These are phyloP conservation scores for Tetrahymena malaccensis DNA, from an alignment of 73 alveolate genomes.

Conservation along the genomic window DNA sequence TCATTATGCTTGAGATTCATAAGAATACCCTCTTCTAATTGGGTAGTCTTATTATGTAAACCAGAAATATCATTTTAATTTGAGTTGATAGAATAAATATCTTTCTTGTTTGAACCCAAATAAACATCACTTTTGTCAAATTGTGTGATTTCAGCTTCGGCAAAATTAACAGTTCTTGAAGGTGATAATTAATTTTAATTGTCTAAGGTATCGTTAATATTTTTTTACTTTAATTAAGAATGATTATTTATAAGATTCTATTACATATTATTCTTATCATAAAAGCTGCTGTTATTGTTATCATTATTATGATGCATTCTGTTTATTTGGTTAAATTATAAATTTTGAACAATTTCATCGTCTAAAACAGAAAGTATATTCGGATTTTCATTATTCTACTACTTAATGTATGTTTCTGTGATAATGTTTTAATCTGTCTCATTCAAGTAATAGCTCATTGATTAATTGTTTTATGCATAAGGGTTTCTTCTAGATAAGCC, in stretches of 20 bases:
- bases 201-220: background rate
- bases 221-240: background rate
- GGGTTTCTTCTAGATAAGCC: background rate
- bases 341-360: background rate
- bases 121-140: background rate
- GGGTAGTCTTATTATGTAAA: background rate
- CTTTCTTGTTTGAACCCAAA: background rate
- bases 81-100: background rate
- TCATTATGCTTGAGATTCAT: background rate
- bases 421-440: background rate
- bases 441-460: background rate
- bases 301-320: background rate
- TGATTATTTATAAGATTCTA: background rate
- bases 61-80: background rate
- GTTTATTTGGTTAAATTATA: background rate
- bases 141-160: background rate
- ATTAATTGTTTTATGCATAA: background rate
- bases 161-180: background rate
- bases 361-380: background rate
- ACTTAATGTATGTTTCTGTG: background rate
- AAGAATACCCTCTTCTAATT: background rate
- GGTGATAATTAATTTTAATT: background rate
- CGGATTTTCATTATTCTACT: background rate
- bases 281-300: background rate
- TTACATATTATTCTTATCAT: background rate